Percentiles rank a stretch among this genome's conserved stretches.
Evolutionary conservation across 1,284 basidiomycete species (phyloP).

Genomic region (Phylloboletellus chloephorus): DNA sequence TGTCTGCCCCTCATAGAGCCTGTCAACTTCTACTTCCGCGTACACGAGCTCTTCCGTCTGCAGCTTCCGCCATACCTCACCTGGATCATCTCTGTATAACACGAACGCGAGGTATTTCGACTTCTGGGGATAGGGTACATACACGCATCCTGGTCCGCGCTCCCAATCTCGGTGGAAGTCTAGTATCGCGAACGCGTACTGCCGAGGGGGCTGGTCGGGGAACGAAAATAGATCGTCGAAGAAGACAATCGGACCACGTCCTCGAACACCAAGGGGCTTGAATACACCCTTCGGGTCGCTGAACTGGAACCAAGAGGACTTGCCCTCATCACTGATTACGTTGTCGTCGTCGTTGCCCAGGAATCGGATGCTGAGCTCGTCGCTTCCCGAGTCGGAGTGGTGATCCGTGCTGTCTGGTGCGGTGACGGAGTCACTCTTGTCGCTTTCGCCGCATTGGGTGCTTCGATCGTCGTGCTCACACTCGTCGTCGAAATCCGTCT

Average conservation of each 20-base stretch:
- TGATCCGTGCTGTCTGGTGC: not conserved
- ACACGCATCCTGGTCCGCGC: conserved; percentile 5
- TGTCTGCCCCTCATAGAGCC: conserved; percentile 2
- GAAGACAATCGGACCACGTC: conserved; percentile 7
- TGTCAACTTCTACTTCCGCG: conserved; percentile 2
- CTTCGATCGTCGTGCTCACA: not conserved
- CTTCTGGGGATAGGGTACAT: conserved; percentile 4
- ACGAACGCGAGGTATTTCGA: conserved; percentile 9
- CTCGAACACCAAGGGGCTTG: conserved; percentile 6
- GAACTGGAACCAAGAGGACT: conserved; percentile 6
- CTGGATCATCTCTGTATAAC: conserved; percentile 7
- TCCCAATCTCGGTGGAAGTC: conserved; percentile 12
- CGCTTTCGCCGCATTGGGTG: not conserved
- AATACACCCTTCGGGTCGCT: conserved; percentile 6
- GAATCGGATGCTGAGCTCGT: conserved; percentile 5
- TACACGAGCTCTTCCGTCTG: conserved; percentile 7
- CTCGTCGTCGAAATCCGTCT: not conserved
- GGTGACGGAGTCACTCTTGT: not conserved
- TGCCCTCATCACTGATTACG: not conserved
- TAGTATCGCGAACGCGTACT: conserved; percentile 11
- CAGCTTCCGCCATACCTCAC: conserved; percentile 8
- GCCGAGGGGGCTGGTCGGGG: not conserved
- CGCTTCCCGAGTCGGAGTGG: not conserved
- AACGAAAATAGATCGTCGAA: not conserved
- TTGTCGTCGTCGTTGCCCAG: conserved; percentile 4